These are phyloP conservation scores for Gamarada debralockiae DNA, from an alignment of 495 filamentous ascomycete genomes.

Conservation along the genomic window DNA sequence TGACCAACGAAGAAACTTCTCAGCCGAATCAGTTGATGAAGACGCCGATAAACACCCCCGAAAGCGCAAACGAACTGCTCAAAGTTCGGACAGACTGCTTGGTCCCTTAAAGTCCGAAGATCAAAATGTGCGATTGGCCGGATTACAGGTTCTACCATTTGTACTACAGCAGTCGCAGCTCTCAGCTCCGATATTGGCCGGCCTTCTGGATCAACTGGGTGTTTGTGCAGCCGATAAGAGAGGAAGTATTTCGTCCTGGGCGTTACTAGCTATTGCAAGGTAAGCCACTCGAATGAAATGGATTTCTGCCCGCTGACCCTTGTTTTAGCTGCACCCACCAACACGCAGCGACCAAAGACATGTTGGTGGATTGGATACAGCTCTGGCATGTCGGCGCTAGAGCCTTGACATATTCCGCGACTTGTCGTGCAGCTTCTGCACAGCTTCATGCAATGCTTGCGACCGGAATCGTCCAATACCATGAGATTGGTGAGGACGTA, in stretches of 20 bases:
- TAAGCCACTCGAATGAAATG: neutral
- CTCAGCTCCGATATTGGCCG: constrained; percentile 10
- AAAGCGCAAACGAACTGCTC: constrained; percentile 62
- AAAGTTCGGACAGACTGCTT: constrained; percentile 56
- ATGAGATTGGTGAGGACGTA: constrained; percentile 56
- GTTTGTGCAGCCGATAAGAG: constrained; percentile 23
- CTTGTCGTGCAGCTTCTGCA: constrained; percentile 77
- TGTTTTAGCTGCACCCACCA: constrained; percentile 44
- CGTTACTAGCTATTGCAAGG: constrained; percentile 27
- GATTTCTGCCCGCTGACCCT: neutral
- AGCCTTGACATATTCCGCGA: constrained; percentile 61
- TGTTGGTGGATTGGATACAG: constrained; percentile 55
- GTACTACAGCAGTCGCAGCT: constrained; percentile 23
- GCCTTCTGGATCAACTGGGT: constrained; percentile 33
- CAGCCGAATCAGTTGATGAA: constrained; percentile 19
- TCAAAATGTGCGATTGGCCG: constrained; percentile 53
- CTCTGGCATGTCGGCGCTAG: constrained; percentile 72
- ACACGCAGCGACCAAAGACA: constrained; percentile 13
- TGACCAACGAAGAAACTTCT: constrained; percentile 6
- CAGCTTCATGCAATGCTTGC: constrained; percentile 66
- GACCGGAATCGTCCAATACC: constrained; percentile 56
- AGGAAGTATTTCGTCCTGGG: constrained; percentile 22
- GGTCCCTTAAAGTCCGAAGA: constrained; percentile 55
- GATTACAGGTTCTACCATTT: constrained; percentile 79
- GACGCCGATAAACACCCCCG: constrained; percentile 34